A percentile compares a stretch with the other conserved stretches of the same genome.
phyloP scores from a whole-genome alignment of 2,329 filamentous ascomycete genomes.

The Colletotrichum liriopes region DNA sequence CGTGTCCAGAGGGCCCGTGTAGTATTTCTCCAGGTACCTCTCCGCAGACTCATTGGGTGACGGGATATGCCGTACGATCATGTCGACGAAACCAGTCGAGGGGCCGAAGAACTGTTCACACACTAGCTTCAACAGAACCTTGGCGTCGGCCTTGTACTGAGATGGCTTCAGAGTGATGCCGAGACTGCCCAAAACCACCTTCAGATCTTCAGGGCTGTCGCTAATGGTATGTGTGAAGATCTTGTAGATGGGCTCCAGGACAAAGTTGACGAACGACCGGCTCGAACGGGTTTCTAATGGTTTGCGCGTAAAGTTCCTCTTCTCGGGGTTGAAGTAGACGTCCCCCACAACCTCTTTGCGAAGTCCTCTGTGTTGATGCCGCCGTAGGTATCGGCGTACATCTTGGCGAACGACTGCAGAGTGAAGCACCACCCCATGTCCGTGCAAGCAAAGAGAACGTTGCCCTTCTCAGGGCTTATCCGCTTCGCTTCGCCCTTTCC shows the following conservation, averaged over 20 bases:
- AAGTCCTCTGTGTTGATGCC: slow-evolving; percentile 88
- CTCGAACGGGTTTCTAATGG: slow-evolving; percentile 84
- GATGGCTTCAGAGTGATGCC: slow-evolving; percentile 92
- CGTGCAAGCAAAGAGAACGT: slow-evolving; percentile 96
- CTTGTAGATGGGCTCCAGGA: slow-evolving; percentile 98
- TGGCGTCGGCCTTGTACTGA: slow-evolving; percentile 91
- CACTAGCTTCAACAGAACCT: slow-evolving; percentile 87
- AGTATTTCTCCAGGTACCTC: slow-evolving; percentile 86
- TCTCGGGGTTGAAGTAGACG: slow-evolving; percentile 93
- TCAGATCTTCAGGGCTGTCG: slow-evolving; percentile 88
- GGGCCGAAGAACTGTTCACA: slow-evolving; percentile 97
- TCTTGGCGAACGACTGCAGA: slow-evolving; percentile 91
- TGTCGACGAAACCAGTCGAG: slow-evolving; percentile 92
- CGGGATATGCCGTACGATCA: slow-evolving; percentile 91
- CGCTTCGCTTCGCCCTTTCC: slow-evolving; percentile 84
- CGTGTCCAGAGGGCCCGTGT: slow-evolving; percentile 90
- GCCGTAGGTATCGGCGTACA: slow-evolving; percentile 93
- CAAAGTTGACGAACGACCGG: slow-evolving; percentile 93
- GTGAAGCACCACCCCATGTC: slow-evolving; percentile 98
- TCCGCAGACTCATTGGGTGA: slow-evolving; percentile 86
- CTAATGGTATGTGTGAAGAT: slow-evolving; percentile 96
- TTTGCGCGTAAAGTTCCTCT: slow-evolving; percentile 93
- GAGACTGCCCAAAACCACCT: slow-evolving; percentile 81
- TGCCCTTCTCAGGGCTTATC: slow-evolving; percentile 95
- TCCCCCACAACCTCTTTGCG: slow-evolving; percentile 90